These are phyloP conservation scores for Ophiostoma sp. DNA, from an alignment of 2,329 filamentous ascomycete species.

Conservation along the genomic window DNA sequence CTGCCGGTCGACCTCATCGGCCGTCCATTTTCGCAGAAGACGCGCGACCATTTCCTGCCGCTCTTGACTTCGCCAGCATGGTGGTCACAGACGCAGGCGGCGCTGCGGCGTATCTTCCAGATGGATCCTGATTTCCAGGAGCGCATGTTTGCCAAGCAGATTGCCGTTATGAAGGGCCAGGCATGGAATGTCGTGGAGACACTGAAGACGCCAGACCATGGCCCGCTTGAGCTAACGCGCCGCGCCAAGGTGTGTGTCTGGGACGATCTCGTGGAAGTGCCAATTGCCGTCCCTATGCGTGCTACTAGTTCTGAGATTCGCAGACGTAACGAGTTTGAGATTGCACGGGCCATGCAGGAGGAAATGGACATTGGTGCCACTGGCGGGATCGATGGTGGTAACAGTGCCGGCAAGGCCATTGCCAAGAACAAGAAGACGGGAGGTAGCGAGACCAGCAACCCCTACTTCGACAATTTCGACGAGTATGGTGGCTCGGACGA, in stretches of 20 bases:
- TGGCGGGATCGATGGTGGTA: neutral
- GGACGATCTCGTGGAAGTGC: conserved; percentile 96
- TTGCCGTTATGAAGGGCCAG: conserved; percentile 98
- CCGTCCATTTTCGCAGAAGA: conserved; percentile 90
- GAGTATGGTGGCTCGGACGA: conserved; percentile 47
- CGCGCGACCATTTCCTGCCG: conserved; percentile 90
- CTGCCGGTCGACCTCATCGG: conserved; percentile 93
- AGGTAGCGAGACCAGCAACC: neutral
- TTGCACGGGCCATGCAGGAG: conserved; percentile 55
- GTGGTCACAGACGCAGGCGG: conserved; percentile 92
- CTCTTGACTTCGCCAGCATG: conserved; percentile 89
- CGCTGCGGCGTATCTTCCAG: conserved; percentile 79
- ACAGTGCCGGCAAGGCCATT: conserved; percentile 2
- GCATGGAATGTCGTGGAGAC: conserved; percentile 99
- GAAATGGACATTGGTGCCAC: conserved; percentile 86
- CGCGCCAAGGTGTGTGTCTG: conserved; percentile 90
- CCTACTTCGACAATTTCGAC: conserved; percentile 16
- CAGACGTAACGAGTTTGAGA: conserved; percentile 42
- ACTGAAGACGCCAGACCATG: conserved; percentile 85
- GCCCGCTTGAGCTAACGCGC: conserved; percentile 83
- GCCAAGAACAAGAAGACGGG: conserved; percentile 34
- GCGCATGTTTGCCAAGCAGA: conserved; percentile 97
- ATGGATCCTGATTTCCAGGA: conserved; percentile 96
- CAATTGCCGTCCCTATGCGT: conserved; percentile 85
- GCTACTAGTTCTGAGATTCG: conserved; percentile 79